A percentile compares a stretch with the other conserved stretches of the same genome.
Evolutionary conservation across 2,329 filamentous ascomycete species (phyloP).

Genomic region (Ophiocordyceps unilateralis): DNA sequence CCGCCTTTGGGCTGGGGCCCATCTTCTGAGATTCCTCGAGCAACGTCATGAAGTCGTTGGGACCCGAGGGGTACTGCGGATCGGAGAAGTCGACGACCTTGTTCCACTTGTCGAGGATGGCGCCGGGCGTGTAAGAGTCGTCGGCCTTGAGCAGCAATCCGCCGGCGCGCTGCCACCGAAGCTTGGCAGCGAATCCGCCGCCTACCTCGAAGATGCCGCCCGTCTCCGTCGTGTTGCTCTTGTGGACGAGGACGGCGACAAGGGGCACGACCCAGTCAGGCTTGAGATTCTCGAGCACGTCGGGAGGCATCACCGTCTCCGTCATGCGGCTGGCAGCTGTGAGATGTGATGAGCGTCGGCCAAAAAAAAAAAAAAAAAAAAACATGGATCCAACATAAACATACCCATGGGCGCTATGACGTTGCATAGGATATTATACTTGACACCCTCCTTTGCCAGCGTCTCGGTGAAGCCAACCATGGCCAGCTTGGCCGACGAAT

Average conservation of each 20-base stretch:
- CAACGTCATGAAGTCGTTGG: constrained; percentile 74
- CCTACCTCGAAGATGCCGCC: constrained; percentile 89
- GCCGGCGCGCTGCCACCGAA: constrained; percentile 85
- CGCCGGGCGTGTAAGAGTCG: constrained; percentile 70
- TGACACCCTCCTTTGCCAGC: constrained; percentile 87
- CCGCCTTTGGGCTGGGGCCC: constrained; percentile 50
- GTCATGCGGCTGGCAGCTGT: constrained; percentile 90
- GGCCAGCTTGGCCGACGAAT: constrained; percentile 89
- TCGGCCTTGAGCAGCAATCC: constrained; percentile 84
- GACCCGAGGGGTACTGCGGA: constrained; percentile 66
- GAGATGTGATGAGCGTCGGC: too few species aligned
- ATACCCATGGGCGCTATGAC: constrained; percentile 72
- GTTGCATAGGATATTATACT: constrained; percentile 96
- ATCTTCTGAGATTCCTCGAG: constrained; percentile 73
- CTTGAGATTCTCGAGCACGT: constrained; percentile 68
- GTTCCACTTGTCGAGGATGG: constrained; percentile 78
- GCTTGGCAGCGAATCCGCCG: constrained; percentile 79
- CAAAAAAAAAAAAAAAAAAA: too few species aligned
- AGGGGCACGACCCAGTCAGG: constrained; percentile 92
- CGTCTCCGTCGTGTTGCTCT: constrained; percentile 65
- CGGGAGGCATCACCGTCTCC: constrained; percentile 86
- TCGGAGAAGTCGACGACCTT: constrained; percentile 69
- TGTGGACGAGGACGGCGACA: constrained; percentile 75
- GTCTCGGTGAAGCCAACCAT: constrained; percentile 97
- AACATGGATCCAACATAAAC: too few species aligned